Conservation (phyloP, 345 rosid species). For the Arabidopsis suecica region DNA sequence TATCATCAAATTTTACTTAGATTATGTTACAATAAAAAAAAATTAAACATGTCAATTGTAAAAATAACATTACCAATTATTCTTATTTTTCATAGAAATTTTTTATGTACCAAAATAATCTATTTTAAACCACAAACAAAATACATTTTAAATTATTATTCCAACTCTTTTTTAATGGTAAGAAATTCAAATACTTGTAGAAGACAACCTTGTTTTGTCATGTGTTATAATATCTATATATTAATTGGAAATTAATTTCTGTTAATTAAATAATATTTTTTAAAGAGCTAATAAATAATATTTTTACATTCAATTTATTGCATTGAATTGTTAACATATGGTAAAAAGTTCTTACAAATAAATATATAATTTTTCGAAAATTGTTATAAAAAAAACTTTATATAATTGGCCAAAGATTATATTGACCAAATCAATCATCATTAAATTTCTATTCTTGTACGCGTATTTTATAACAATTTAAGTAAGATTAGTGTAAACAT, state of each 20-base stretch:
- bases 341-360: background rate
- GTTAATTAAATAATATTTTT: background rate
- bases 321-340: no score
- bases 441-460: background rate
- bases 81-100: no score
- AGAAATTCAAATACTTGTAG: background rate
- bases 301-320: background rate
- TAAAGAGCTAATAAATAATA: background rate
- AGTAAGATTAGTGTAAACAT: background rate
- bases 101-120: no score
- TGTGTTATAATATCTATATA: background rate
- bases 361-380: background rate
- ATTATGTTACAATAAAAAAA: background rate
- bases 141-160: no score
- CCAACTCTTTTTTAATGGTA: background rate
- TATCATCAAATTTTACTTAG: background rate
- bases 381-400: background rate
- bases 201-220: background rate
- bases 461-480: background rate
- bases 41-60: background rate
- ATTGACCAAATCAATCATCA: slow-evolving; percentile 7
- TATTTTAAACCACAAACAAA: no score
- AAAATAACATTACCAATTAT: background rate
- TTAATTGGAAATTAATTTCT: background rate
- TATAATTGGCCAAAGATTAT: background rate